Percentiles rank a stretch among this genome's conserved stretches.
Conservation (phyloP, 78 protist species). For the Dictyostelium discoideum region dicty_2.7 NC_007088.5:2552001-2552500, state of each 20-base stretch:
- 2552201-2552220: constrained; percentile 50
- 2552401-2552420: neutral
- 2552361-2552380: no score
- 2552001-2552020: neutral
- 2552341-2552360: no score
- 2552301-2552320: neutral
- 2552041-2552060: neutral
- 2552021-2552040: neutral
- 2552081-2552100: constrained; percentile 41
- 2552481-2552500: neutral
- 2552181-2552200: constrained; percentile 44
- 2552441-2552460: constrained; percentile 66
- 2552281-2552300: no score
- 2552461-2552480: constrained; percentile 10
- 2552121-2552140: constrained; percentile 24
- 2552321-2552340: neutral
- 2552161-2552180: constrained; percentile 77
- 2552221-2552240: constrained; percentile 54
- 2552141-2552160: constrained; percentile 49
- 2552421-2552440: neutral
- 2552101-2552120: constrained; percentile 53
- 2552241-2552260: neutral
- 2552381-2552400: neutral
- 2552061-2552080: constrained; percentile 1
- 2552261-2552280: no score